Conservation (phyloP, 2,329 filamentous ascomycete species). For the Exophiala sideris region DNA sequence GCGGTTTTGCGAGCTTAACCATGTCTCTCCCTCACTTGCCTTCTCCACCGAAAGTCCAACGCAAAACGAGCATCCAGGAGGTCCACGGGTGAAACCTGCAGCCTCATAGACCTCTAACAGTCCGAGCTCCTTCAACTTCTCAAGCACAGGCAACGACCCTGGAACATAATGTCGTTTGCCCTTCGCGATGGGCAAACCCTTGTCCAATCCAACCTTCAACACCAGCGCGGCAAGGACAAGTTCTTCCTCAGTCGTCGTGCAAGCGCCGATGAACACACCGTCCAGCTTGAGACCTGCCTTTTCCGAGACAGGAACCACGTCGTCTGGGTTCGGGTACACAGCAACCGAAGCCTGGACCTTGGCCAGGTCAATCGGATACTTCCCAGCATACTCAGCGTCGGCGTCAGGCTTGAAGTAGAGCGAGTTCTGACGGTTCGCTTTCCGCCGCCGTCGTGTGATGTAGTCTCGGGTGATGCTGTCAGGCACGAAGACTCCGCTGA, state of each 20-base stretch:
- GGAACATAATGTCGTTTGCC: conserved; percentile 43
- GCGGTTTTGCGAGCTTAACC: conserved; percentile 47
- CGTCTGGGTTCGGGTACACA: conserved; percentile 42
- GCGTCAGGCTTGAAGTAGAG: conserved; percentile 42
- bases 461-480: conserved; percentile 39
- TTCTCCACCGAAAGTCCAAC: conserved; percentile 44
- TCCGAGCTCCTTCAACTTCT: conserved; percentile 36
- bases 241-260: conserved; percentile 48
- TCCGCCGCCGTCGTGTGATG: conserved; percentile 34
- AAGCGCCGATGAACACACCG: conserved; percentile 48
- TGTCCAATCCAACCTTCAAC: conserved; percentile 38
- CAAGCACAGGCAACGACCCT: conserved; percentile 40
- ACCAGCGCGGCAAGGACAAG: conserved; percentile 43
- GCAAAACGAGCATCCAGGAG: conserved; percentile 46
- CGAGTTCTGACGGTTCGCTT: conserved; percentile 34
- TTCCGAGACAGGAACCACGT: conserved; percentile 43
- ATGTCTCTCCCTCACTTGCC: conserved; percentile 41
- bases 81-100: conserved; percentile 43
- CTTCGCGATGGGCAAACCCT: conserved; percentile 31
- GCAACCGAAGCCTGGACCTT: conserved; percentile 40
- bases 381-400: conserved; percentile 39
- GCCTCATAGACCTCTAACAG: conserved; percentile 39
- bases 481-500: conserved; percentile 43
- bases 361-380: conserved; percentile 38
- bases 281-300: conserved; percentile 35